These are phyloP conservation scores for Barnettozyma californica DNA, from an alignment of 805 yeast genomes.

Conservation along the genomic window DNA sequence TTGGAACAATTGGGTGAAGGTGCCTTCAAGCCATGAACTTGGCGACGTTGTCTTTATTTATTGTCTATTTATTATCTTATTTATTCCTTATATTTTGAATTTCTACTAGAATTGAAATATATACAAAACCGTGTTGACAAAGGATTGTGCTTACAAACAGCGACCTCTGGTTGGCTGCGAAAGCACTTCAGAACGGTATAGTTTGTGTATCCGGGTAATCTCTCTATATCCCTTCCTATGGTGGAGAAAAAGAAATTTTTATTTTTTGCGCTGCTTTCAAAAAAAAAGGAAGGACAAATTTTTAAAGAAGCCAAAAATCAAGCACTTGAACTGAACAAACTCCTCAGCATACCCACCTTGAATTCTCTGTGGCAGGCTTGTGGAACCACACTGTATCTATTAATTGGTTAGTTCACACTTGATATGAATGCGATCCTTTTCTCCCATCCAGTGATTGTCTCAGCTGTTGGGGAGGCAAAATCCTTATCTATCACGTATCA, in stretches of 20 bases:
- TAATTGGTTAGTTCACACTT: neutral
- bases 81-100: neutral
- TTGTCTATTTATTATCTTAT: conserved; percentile 8
- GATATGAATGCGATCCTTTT: neutral
- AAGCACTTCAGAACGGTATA: neutral
- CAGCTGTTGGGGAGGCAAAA: neutral
- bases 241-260: conserved; percentile 2
- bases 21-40: conserved; percentile 19
- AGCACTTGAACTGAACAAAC: neutral
- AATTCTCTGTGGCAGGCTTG: neutral
- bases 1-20: conserved; percentile 60
- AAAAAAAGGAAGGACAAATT: neutral
- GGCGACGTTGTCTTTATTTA: conserved; percentile 3
- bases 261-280: neutral
- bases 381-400: neutral
- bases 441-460: neutral
- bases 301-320: neutral
- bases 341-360: neutral
- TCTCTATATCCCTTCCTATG: neutral
- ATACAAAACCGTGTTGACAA: neutral
- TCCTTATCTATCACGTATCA: neutral
- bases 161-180: neutral
- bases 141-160: neutral
- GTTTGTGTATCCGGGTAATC: neutral
- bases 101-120: neutral